Conservation (phyloP, 108 stramenopile species). For the Chaetoceros muelleri region DNA sequence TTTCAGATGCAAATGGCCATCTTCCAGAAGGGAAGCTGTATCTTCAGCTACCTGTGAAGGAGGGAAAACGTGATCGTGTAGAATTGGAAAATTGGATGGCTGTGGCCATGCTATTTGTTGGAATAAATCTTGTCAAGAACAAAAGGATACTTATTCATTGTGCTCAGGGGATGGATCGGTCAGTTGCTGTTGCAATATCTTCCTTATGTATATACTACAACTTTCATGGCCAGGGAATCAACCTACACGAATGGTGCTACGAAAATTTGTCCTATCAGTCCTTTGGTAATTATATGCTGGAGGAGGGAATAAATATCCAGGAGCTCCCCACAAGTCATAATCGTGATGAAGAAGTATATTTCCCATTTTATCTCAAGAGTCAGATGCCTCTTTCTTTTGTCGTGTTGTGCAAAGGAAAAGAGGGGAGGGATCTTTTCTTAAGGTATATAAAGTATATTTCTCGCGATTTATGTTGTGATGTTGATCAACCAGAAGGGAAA, state of each 20-base stretch:
- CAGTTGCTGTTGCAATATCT: conserved; percentile 59
- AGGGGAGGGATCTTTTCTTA: conserved; percentile 19
- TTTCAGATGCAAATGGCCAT: conserved; percentile 1
- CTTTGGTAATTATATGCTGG: background rate
- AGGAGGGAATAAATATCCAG: background rate
- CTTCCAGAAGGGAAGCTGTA: conserved; percentile 17
- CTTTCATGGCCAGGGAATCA: background rate
- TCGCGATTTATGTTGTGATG: too few relatives aligned
- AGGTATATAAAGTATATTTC: conserved; percentile 4
- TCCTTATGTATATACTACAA: conserved; percentile 24
- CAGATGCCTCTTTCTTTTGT: conserved; percentile 22
- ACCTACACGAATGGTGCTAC: background rate
- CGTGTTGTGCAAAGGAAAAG: conserved; percentile 5
- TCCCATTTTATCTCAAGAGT: conserved; percentile 25
- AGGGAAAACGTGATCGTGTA: conserved; percentile 56
- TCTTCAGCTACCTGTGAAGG: conserved; percentile 53
- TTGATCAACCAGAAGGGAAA: conserved; percentile 22
- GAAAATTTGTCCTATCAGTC: background rate
- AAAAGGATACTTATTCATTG: conserved; percentile 57
- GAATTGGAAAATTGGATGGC: conserved; percentile 60
- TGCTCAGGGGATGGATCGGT: conserved; percentile 72
- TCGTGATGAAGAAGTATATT: too few relatives aligned
- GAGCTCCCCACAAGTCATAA: background rate
- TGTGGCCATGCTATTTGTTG: conserved; percentile 47
- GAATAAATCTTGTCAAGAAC: conserved; percentile 21